Percentiles rank a stretch among this genome's conserved stretches.
Conservation (phyloP, 2,329 filamentous ascomycete species). For the Aspergillus caelatus region DNA sequence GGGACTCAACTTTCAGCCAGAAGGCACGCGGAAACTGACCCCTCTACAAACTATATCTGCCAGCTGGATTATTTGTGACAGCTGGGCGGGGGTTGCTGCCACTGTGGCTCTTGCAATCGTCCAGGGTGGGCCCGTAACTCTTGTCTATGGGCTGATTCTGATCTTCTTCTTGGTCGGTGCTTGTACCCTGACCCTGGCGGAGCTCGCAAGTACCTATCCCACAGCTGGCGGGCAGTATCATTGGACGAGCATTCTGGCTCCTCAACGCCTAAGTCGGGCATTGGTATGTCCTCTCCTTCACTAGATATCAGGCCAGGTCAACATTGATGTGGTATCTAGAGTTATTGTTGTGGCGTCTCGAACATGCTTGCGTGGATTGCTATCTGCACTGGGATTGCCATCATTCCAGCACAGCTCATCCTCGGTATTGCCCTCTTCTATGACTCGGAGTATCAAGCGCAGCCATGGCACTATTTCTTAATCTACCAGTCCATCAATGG, state of each 20-base stretch:
- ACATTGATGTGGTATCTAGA: conserved; percentile 36
- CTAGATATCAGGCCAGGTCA: conserved; percentile 8
- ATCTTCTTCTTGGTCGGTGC: neutral
- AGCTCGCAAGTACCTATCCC: conserved; percentile 40
- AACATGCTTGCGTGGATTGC: conserved; percentile 31
- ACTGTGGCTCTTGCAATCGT: conserved; percentile 25
- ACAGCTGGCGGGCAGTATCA: conserved; percentile 47
- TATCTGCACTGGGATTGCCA: conserved; percentile 24
- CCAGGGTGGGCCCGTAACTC: conserved; percentile 25
- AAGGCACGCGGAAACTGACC: neutral
- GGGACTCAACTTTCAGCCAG: neutral
- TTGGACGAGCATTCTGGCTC: conserved; percentile 35
- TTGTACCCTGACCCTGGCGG: conserved; percentile 36
- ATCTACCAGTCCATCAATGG: conserved; percentile 27
- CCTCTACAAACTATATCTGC: conserved; percentile 1
- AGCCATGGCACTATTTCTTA: conserved; percentile 27
- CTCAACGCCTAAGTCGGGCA: conserved; percentile 11
- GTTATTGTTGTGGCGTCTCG: conserved; percentile 27
- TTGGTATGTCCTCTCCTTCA: conserved; percentile 21
- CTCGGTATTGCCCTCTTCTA: conserved; percentile 17
- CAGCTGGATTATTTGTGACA: conserved; percentile 27
- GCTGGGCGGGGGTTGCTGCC: conserved; percentile 28
- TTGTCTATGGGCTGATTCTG: conserved; percentile 18
- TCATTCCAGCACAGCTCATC: conserved; percentile 26
- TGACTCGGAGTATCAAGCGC: conserved; percentile 18